Evolutionary conservation across 805 yeast species (phyloP).

Genomic region (Kurtzmaniella cleridarum): DNA sequence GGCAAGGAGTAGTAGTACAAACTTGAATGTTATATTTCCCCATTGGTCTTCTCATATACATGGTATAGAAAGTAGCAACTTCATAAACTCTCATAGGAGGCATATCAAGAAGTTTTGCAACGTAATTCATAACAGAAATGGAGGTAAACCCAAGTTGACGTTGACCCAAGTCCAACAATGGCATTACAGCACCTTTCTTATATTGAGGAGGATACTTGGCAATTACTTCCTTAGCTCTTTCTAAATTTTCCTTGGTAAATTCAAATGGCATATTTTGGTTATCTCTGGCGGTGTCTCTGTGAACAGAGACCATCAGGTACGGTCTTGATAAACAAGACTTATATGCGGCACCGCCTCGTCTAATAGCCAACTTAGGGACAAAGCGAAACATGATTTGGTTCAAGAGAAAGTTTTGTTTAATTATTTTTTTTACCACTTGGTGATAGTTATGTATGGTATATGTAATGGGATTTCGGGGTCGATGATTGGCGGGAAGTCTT

Average conservation of each 20-base stretch:
- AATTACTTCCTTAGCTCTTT: conserved; percentile 66
- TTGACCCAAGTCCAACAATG: conserved; percentile 79
- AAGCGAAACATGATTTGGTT: conserved; percentile 17
- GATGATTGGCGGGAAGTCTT: conserved; percentile 6
- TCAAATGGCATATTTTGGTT: conserved; percentile 67
- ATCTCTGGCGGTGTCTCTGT: conserved; percentile 66
- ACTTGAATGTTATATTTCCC: conserved; percentile 81
- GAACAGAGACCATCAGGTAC: conserved; percentile 51
- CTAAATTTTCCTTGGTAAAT: conserved; percentile 58
- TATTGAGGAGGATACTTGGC: conserved; percentile 82
- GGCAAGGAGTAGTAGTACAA: conserved; percentile 89
- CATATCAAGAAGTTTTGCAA: conserved; percentile 76
- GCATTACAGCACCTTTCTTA: conserved; percentile 86
- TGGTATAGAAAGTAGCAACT: conserved; percentile 88
- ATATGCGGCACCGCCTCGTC: conserved; percentile 9
- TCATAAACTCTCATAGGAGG: conserved; percentile 94
- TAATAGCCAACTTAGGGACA: conserved; percentile 9
- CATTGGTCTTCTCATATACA: conserved; percentile 83
- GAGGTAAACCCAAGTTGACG: conserved; percentile 85
- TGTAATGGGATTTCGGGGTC: conserved; percentile 6
- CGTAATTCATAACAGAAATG: conserved; percentile 84
- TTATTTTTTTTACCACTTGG: background rate
- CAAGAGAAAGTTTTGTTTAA: conserved; percentile 5
- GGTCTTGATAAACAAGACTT: conserved; percentile 15
- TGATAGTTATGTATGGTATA: background rate